Conservation (phyloP, 2,329 filamentous ascomycete genomes). For the Phoma sp. region DNA sequence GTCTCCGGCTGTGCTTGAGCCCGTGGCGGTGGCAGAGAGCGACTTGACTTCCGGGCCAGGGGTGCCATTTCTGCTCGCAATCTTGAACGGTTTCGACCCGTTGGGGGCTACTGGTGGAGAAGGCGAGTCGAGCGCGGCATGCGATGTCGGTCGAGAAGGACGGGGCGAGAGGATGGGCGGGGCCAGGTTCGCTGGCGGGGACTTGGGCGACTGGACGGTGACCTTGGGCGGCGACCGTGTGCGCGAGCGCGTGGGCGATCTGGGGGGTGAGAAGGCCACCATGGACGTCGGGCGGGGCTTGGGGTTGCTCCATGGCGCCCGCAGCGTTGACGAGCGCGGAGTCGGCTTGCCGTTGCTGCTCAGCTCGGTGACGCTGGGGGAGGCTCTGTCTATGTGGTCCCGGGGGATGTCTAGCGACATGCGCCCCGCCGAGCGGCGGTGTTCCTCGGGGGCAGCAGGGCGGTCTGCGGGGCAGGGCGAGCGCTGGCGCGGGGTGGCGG, state of each 20-base stretch:
- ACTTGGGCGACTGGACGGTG: conserved; percentile 73
- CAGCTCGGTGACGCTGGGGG: conserved; percentile 47
- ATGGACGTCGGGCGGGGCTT: conserved; percentile 57
- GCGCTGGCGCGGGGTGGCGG: conserved; percentile 35
- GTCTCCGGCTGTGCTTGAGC: conserved; percentile 29
- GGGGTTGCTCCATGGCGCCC: conserved; percentile 46
- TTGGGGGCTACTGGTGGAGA: conserved; percentile 17
- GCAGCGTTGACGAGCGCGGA: conserved; percentile 46
- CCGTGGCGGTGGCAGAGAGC: conserved; percentile 26
- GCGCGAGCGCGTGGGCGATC: conserved; percentile 54
- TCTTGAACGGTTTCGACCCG: conserved; percentile 44
- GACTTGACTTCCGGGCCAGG: conserved; percentile 51
- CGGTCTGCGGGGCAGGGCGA: conserved; percentile 44
- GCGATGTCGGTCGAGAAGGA: conserved; percentile 36
- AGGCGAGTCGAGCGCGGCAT: conserved; percentile 36
- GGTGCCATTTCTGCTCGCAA: conserved; percentile 51
- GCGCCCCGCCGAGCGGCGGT: conserved; percentile 42
- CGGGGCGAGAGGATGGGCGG: conserved; percentile 43
- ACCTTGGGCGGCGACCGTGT: conserved; percentile 69
- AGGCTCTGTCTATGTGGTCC: conserved; percentile 29
- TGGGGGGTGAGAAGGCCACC: conserved; percentile 56
- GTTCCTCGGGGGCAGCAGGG: conserved; percentile 39
- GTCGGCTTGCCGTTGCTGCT: conserved; percentile 41
- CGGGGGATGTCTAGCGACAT: conserved; percentile 54
- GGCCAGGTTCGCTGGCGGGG: conserved; percentile 59